phyloP scores from a whole-genome alignment of 768 basidiomycete species.

The Phylloporus rhodoxanthus region DNA sequence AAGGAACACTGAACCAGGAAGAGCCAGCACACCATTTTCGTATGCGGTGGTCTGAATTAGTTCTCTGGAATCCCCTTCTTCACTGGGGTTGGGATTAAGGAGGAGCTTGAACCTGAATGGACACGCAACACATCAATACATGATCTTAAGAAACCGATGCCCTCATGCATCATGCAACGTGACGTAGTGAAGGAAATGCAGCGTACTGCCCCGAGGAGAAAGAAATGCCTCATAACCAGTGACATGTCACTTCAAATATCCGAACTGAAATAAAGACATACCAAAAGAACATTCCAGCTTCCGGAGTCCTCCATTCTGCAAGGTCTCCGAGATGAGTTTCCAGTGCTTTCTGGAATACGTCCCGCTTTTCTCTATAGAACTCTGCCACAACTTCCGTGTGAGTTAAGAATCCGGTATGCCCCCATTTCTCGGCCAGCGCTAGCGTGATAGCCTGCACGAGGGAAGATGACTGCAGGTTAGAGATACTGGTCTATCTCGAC shows the following conservation, averaged over 20 bases:
- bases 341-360: slow-evolving; percentile 74
- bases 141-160: slow-evolving; percentile 7
- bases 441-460: slow-evolving; percentile 59
- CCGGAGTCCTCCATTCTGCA: slow-evolving; percentile 65
- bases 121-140: slow-evolving; percentile 14
- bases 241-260: slow-evolving; percentile 4
- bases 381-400: slow-evolving; percentile 66
- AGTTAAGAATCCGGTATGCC: slow-evolving; percentile 62
- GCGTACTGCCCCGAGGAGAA: neutral
- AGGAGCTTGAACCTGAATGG: slow-evolving; percentile 63
- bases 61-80: slow-evolving; percentile 61
- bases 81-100: slow-evolving; percentile 30
- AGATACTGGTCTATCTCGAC: slow-evolving; percentile 50
- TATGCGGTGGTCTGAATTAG: slow-evolving; percentile 73
- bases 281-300: slow-evolving; percentile 91
- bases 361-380: slow-evolving; percentile 69
- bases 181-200: slow-evolving; percentile 2
- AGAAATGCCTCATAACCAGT: slow-evolving; percentile 3
- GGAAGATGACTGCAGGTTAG: slow-evolving; percentile 62
- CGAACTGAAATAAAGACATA: slow-evolving; percentile 28
- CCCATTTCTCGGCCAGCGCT: slow-evolving; percentile 64
- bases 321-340: slow-evolving; percentile 70
- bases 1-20: slow-evolving; percentile 80
- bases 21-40: slow-evolving; percentile 78
- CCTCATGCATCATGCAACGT: neutral